A percentile compares a stretch with the other conserved stretches of the same genome.
Evolutionary conservation across 2,329 filamentous ascomycete species (phyloP).

Genomic region (Neonectria neomacrospora): DNA sequence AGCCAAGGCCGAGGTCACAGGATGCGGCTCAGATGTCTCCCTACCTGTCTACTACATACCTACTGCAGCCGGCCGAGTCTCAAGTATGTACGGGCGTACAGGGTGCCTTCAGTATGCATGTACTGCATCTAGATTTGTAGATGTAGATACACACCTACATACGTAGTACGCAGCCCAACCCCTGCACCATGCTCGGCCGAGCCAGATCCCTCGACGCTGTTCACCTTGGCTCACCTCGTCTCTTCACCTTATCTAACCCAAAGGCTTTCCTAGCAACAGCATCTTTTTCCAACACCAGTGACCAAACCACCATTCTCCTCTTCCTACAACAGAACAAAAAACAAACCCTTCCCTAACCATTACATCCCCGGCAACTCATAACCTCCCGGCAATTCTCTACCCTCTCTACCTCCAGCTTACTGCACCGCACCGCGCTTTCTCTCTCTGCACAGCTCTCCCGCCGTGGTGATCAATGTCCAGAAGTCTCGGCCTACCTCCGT

Average conservation of each 20-base stretch:
- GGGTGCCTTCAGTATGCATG: not conserved
- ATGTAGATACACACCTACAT: not conserved
- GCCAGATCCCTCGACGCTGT: not conserved
- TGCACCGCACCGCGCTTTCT: not conserved
- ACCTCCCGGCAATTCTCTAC: not conserved
- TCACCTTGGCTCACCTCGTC: not conserved
- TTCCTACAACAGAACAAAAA: too few relatives aligned
- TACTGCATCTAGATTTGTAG: not conserved
- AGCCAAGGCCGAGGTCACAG: slow-evolving; percentile 51
- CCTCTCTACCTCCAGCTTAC: not conserved
- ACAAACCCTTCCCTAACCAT: not conserved
- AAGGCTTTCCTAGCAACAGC: too few relatives aligned
- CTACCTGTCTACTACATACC: too few relatives aligned
- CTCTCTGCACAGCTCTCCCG: not conserved
- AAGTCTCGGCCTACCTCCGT: slow-evolving; percentile 42
- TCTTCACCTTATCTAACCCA: not conserved
- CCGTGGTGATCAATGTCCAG: not conserved
- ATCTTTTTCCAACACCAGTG: too few relatives aligned
- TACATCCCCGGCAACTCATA: too few relatives aligned
- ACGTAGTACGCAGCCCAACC: too few relatives aligned
- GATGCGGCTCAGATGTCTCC: slow-evolving; percentile 15
- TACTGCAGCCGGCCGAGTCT: not conserved
- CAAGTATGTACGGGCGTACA: not conserved
- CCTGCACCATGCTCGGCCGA: not conserved
- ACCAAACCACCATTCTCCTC: not conserved